These are phyloP conservation scores for Mentha longifolia DNA, from an alignment of 257 asterid species.

Conservation along the genomic window DNA sequence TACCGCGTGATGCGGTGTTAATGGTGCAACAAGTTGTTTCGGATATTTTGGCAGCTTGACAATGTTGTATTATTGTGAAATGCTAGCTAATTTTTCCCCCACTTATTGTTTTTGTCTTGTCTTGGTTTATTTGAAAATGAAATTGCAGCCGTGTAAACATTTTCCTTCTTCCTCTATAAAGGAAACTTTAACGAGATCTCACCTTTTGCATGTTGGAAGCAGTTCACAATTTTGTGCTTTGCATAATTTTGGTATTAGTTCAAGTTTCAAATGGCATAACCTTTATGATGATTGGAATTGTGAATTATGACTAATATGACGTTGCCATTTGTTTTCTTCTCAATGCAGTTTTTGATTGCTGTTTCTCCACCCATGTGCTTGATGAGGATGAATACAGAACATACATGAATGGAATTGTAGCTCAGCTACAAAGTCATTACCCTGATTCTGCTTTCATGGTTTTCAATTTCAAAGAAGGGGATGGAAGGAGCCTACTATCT, in stretches of 20 bases:
- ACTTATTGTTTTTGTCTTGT: not conserved
- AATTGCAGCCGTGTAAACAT: too few species aligned
- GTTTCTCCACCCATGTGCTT: conserved; percentile 90
- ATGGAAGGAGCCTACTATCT: conserved; percentile 76
- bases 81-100: not conserved
- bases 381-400: conserved; percentile 87
- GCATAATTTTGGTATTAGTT: not conserved
- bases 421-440: conserved; percentile 92
- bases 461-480: conserved; percentile 94
- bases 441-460: conserved; percentile 98
- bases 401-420: conserved; percentile 90
- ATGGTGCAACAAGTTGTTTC: not conserved
- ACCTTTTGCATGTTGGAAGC: conserved; percentile 11
- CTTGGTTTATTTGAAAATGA: conserved; percentile 3
- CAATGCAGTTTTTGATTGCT: conserved; percentile 91
- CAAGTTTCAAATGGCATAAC: conserved; percentile 7
- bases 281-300: conserved; percentile 15
- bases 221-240: too few species aligned
- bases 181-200: not conserved
- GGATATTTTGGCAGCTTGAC: conserved; percentile 16
- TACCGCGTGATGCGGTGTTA: conserved; percentile 4
- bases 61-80: not conserved
- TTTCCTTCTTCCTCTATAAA: not conserved
- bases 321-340: conserved; percentile 32
- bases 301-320: conserved; percentile 29